Conservation (phyloP, 768 basidiomycete species). For the Mycena floridula region DNA sequence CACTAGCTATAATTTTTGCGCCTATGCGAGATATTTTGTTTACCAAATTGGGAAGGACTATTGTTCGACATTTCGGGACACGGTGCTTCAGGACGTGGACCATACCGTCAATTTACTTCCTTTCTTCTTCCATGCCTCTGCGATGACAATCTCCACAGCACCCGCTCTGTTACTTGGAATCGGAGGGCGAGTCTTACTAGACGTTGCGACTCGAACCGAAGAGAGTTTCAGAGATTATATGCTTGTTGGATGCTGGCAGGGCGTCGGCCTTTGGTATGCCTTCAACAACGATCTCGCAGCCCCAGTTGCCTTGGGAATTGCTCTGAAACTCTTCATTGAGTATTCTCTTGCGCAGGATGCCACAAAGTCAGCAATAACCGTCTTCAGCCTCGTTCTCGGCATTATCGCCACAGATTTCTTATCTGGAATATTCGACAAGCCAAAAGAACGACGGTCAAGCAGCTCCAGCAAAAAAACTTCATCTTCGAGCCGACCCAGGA, state of each 20-base stretch:
- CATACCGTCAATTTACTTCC: too few relatives aligned
- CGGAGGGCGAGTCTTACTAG: conserved; percentile 64
- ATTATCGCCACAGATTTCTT: conserved; percentile 67
- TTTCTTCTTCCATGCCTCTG: too few relatives aligned
- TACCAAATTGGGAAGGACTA: too few relatives aligned
- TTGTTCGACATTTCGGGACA: too few relatives aligned
- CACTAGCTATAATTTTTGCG: too few relatives aligned
- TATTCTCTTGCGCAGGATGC: conserved; percentile 50
- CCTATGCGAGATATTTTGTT: too few relatives aligned
- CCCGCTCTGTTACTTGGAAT: conserved; percentile 70
- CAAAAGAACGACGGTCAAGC: conserved; percentile 22
- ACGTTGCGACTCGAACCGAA: conserved; percentile 45
- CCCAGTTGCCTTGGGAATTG: conserved; percentile 50
- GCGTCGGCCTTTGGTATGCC: conserved; percentile 66
- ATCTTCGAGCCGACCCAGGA: conserved; percentile 8
- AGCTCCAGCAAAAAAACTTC: conserved; percentile 16
- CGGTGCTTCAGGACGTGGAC: too few relatives aligned
- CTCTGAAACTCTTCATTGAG: conserved; percentile 59
- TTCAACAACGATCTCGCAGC: conserved; percentile 49
- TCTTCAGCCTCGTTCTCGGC: conserved; percentile 65
- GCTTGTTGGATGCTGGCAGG: conserved; percentile 70
- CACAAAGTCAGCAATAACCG: conserved; percentile 47
- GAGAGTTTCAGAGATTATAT: conserved; percentile 52
- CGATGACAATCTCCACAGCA: conserved; percentile 33
- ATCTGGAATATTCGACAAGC: conserved; percentile 52